Base-by-base conservation (phyloP, 2,329 filamentous ascomycete species). In the Ceratocystis papillata region DNA sequence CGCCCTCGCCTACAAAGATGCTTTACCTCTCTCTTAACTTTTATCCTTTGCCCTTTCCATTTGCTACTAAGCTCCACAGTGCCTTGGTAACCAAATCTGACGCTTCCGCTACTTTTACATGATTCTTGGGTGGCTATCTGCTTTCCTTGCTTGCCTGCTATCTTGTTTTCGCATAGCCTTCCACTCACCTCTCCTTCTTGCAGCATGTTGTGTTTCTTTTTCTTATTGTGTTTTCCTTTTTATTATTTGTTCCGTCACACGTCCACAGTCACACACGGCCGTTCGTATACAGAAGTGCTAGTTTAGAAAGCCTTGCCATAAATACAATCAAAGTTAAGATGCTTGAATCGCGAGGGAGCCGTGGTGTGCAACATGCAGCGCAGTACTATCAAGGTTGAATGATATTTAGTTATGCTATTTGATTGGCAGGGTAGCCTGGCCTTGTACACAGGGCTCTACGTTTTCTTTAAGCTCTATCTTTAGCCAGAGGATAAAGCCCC, bases 271-370 rank as follows among this genome's bases (percentile, higher is more conserved):
- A 33, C 60, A 62, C 33, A 46, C 20, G 28, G 28, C 28, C 44
- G 37, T 41, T 41, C 12, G 4, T 25, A 62, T 46, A 44, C n/a
- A 46, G 44, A 46, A 62, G 25, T 46, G 22, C 37, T 25, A 62
- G n/a, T 22, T 45, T 45, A 62, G 60, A 62, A 46, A 46, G n/a
- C 17, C n/a, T 62, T 62, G 15, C 37, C 20, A 17, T 15, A 25
- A 62, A 62, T 25, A 62, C 33, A 22, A 62, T 25, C 7, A 45
- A 45, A 45, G 15, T 62, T 62, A 28, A 41, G 33, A 46, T 44
- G 15, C 2, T 25, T 28, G 60, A 46, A 20, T 25, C 30, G 28
- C 5, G 53, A 17, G 15, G 53, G 12, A 57, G 3, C 22, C 22
- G 15, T 50, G 48, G n/a, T 10, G 48, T 50, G n/a, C 1, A 20